Evolutionary conservation across 2,329 filamentous ascomycete genomes (phyloP).

Genomic region (Aspergillus fructus): DNA sequence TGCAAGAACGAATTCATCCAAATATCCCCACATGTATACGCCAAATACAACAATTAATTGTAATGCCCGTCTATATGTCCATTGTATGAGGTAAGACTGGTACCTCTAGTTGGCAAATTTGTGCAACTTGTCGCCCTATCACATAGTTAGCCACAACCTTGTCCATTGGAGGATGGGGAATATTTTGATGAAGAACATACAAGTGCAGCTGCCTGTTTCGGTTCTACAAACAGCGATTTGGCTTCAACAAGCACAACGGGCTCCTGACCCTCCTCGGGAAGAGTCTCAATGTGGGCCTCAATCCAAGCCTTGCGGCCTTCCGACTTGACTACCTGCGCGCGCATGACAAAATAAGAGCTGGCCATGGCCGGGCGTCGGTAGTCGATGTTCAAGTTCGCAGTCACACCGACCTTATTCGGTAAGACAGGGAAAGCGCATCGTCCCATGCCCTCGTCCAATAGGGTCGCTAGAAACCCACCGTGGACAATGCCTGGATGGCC

Average conservation of each 20-base stretch:
- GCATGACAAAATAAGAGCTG: slow-evolving; percentile 72
- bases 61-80: not conserved
- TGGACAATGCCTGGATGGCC: slow-evolving; percentile 90
- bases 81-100: not conserved
- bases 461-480: slow-evolving; percentile 85
- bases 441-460: slow-evolving; percentile 86
- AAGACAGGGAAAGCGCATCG: slow-evolving; percentile 84
- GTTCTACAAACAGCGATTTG: slow-evolving; percentile 83
- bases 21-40: slow-evolving; percentile 9
- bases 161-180: not conserved
- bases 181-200: slow-evolving; percentile 51
- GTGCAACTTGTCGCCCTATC: slow-evolving; percentile 26
- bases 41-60: not conserved
- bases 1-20: not conserved
- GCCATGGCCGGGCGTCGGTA: slow-evolving; percentile 81
- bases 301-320: slow-evolving; percentile 96
- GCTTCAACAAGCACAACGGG: slow-evolving; percentile 75
- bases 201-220: slow-evolving; percentile 75
- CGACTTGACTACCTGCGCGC: slow-evolving; percentile 76
- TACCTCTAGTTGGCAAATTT: slow-evolving; percentile 18
- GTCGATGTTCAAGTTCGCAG: slow-evolving; percentile 77
- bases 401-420: slow-evolving; percentile 77
- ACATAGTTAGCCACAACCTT: not conserved
- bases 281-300: slow-evolving; percentile 77
- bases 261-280: slow-evolving; percentile 63